phyloP scores from a whole-genome alignment of 371 early-diverging fungal species.

The Rhizopus delemar region DNA sequence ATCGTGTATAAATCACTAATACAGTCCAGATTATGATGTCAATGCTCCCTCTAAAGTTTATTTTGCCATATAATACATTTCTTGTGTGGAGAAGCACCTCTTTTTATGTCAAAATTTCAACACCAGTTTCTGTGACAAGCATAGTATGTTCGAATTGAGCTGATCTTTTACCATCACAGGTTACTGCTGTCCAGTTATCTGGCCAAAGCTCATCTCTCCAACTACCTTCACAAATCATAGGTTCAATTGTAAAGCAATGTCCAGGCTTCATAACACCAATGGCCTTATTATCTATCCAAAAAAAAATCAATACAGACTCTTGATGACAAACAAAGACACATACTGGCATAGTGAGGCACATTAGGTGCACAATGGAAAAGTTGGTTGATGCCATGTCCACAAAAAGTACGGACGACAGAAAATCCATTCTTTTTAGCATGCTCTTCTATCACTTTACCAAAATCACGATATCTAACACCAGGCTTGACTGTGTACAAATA shows the following conservation, averaged over 20 bases:
- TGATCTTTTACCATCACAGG: slow-evolving; percentile 92
- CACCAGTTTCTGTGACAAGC: slow-evolving; percentile 90
- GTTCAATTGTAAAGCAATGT: slow-evolving; percentile 96
- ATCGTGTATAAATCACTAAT: no score
- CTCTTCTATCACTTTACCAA: slow-evolving; percentile 90
- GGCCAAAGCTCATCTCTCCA: slow-evolving; percentile 69
- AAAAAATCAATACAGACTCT: background rate
- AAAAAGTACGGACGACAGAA: slow-evolving; percentile 91
- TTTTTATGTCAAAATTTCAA: slow-evolving; percentile 82
- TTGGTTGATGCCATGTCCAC: slow-evolving; percentile 92
- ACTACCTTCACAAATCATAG: slow-evolving; percentile 92
- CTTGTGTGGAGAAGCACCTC: no score
- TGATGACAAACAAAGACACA: slow-evolving; percentile 12
- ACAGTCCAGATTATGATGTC: no score
- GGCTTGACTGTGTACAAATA: slow-evolving; percentile 70
- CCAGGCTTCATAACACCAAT: slow-evolving; percentile 92
- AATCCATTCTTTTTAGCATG: slow-evolving; percentile 84
- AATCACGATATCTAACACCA: slow-evolving; percentile 87
- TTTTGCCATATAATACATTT: no score
- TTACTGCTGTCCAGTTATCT: slow-evolving; percentile 92
- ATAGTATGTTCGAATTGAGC: slow-evolving; percentile 99
- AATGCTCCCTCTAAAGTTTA: no score
- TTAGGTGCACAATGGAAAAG: slow-evolving; percentile 91
- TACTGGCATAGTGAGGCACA: slow-evolving; percentile 95
- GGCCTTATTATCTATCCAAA: slow-evolving; percentile 79